Evolutionary conservation across 78 protist species (phyloP).

Genomic region (Dictyostelium capitatum): DNA sequence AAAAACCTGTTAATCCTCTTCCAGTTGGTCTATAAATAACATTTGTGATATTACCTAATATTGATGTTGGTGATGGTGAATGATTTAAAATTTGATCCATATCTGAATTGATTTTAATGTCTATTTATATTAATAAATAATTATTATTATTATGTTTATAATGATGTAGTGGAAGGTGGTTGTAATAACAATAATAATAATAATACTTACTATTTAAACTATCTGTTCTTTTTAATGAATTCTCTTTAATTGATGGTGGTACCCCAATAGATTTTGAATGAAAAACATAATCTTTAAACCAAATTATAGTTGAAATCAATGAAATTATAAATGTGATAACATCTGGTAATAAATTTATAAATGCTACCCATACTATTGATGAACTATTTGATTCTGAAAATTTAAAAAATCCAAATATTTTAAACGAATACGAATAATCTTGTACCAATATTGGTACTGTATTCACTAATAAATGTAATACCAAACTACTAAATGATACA

Average conservation of each 20-base stretch:
- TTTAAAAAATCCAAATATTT: neutral
- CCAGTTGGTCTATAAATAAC: conserved; percentile 38
- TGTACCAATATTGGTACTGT: neutral
- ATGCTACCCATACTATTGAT: neutral
- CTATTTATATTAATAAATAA: neutral
- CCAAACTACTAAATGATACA: conserved; percentile 10
- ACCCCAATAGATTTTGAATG: too few species aligned
- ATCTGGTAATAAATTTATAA: conserved; percentile 31
- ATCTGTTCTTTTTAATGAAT: neutral
- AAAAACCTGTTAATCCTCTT: conserved; percentile 26
- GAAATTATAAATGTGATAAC: conserved; percentile 8
- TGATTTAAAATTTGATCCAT: neutral
- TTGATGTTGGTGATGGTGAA: neutral
- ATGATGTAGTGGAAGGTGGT: too few species aligned
- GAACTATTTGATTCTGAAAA: neutral
- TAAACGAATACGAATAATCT: neutral
- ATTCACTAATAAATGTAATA: neutral
- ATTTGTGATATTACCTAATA: neutral
- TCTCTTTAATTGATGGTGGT: neutral
- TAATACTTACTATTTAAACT: conserved; percentile 5
- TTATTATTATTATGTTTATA: neutral
- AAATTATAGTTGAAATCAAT: neutral
- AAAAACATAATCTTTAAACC: conserved; percentile 17
- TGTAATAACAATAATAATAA: too few species aligned
- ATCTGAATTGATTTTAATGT: conserved; percentile 21